These are phyloP conservation scores for Trichophaea hybrida DNA, from an alignment of 2,329 filamentous ascomycete genomes.

Conservation along the genomic window DNA sequence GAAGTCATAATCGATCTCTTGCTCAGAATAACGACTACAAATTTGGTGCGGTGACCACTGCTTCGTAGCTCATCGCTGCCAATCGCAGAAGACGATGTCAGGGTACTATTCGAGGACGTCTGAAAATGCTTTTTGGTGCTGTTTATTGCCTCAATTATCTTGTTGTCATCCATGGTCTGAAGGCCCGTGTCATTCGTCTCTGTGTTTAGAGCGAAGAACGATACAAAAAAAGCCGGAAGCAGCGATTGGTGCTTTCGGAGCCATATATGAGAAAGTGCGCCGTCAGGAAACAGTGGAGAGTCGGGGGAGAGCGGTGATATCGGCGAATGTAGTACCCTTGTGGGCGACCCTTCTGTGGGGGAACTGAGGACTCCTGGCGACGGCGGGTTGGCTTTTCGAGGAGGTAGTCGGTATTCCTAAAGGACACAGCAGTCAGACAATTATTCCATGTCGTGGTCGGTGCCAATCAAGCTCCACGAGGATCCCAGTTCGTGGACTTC, in stretches of 20 bases:
- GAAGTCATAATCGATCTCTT: constrained; percentile 47
- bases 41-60: constrained; percentile 58
- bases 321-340: constrained; percentile 61
- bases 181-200: constrained; percentile 59
- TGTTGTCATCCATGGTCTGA: constrained; percentile 68
- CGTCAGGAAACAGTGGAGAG: constrained; percentile 77
- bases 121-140: constrained; percentile 53
- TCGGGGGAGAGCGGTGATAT: constrained; percentile 77
- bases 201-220: constrained; percentile 49
- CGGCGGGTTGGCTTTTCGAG: constrained; percentile 47
- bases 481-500: constrained; percentile 26
- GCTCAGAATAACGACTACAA: constrained; percentile 63
- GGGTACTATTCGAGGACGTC: constrained; percentile 31
- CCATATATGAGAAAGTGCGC: constrained; percentile 69
- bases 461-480: constrained; percentile 5
- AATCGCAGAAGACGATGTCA: constrained; percentile 6
- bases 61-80: constrained; percentile 21
- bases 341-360: constrained; percentile 36
- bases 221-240: constrained; percentile 65
- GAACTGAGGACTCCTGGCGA: constrained; percentile 37
- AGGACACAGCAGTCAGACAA: background rate
- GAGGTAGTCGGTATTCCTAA: constrained; percentile 43
- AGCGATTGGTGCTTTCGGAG: constrained; percentile 75
- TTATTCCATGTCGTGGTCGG: background rate
- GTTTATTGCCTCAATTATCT: constrained; percentile 76